These are phyloP conservation scores for Starmerella apis DNA, from an alignment of 805 yeast genomes.

Conservation along the genomic window DNA sequence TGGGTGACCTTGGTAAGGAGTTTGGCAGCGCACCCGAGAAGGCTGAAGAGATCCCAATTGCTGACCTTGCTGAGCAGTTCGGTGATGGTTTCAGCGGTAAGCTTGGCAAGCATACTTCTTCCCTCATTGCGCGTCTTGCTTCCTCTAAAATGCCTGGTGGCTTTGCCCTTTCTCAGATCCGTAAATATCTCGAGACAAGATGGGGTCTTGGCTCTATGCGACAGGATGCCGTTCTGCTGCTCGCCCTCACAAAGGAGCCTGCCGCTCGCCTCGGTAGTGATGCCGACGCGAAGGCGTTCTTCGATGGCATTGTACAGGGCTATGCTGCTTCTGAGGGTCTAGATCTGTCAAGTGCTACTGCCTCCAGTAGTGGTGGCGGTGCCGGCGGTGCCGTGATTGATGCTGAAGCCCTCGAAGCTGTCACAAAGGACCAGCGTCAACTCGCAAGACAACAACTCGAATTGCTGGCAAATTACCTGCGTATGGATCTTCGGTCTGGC, in stretches of 20 bases:
- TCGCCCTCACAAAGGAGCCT: conserved; percentile 84
- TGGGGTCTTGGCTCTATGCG: conserved; percentile 92
- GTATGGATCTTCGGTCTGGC: conserved; percentile 83
- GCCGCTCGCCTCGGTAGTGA: conserved; percentile 77
- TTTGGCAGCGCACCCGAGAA: conserved; percentile 97
- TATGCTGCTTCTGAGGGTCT: conserved; percentile 79
- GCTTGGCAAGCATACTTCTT: conserved; percentile 86
- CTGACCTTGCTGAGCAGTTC: conserved; percentile 89
- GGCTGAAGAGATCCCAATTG: conserved; percentile 96
- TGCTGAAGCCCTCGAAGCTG: conserved; percentile 85
- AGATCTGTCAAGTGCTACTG: conserved; percentile 56
- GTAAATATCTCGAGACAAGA: conserved; percentile 82
- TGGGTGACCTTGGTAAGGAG: conserved; percentile 98
- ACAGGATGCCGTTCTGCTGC: conserved; percentile 79
- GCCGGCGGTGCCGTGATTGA: conserved; percentile 75
- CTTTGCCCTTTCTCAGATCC: conserved; percentile 79
- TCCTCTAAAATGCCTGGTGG: conserved; percentile 99
- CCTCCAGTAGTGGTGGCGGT: conserved; percentile 44
- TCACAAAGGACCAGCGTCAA: conserved; percentile 57
- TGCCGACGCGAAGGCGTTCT: conserved; percentile 78
- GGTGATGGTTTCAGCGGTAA: conserved; percentile 82
- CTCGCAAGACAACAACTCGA: conserved; percentile 76
- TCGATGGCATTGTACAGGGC: conserved; percentile 71
- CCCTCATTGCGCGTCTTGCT: conserved; percentile 80
- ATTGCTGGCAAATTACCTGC: conserved; percentile 87